Conservation (phyloP, 148 eudicot genomes). For the Rhododendron vialii region DNA sequence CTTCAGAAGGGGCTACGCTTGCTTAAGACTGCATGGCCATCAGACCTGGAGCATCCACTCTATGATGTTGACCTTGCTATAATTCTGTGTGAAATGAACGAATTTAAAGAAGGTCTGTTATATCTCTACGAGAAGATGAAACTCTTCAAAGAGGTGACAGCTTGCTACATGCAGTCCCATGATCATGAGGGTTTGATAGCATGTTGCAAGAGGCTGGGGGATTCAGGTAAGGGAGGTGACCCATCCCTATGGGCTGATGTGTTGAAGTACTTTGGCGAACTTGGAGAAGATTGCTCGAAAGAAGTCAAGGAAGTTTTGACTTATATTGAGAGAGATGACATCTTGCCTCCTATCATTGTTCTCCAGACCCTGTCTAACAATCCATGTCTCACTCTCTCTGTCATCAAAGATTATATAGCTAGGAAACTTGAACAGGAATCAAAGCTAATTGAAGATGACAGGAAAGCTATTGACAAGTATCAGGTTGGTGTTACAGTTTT, state of each 20-base stretch:
- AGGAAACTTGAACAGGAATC: slow-evolving; percentile 95
- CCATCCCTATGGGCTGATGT: slow-evolving; percentile 92
- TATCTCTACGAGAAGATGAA: slow-evolving; percentile 93
- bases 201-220: slow-evolving; percentile 97
- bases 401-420: slow-evolving; percentile 91
- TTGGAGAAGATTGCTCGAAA: slow-evolving; percentile 98
- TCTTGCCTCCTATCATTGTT: slow-evolving; percentile 86
- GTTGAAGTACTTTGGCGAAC: slow-evolving; percentile 92
- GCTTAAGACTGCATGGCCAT: slow-evolving; percentile 88
- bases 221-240: slow-evolving; percentile 92
- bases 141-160: slow-evolving; percentile 89
- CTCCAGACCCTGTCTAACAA: slow-evolving; percentile 84
- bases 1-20: slow-evolving; percentile 67
- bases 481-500: slow-evolving; percentile 47
- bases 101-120: slow-evolving; percentile 68
- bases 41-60: slow-evolving; percentile 71
- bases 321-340: slow-evolving; percentile 91
- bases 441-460: slow-evolving; percentile 86
- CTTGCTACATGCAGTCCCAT: slow-evolving; percentile 95
- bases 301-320: slow-evolving; percentile 92
- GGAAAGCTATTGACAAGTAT: slow-evolving; percentile 73
- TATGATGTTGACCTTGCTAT: slow-evolving; percentile 95
- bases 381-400: slow-evolving; percentile 90
- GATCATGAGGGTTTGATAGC: slow-evolving; percentile 96
- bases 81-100: slow-evolving; percentile 90